Percentiles rank a stretch among this genome's conserved stretches.
These are phyloP conservation scores for Helenozyma rhizophorensis DNA, from an alignment of 805 yeast genomes.

Conservation along the genomic window DNA sequence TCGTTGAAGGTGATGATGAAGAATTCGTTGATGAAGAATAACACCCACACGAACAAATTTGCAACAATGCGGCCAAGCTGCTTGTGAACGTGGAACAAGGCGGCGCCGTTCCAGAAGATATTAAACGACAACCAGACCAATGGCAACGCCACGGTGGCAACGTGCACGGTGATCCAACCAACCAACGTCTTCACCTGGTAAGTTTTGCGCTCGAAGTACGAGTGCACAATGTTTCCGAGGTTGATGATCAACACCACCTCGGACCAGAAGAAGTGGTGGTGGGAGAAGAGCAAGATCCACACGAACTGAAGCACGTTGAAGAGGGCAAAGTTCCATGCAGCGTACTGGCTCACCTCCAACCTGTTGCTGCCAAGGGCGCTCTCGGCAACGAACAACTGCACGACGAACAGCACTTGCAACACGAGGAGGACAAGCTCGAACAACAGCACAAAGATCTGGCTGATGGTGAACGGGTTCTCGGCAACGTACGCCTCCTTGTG, in stretches of 20 bases:
- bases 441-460: constrained; percentile 41
- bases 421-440: constrained; percentile 57
- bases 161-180: constrained; percentile 57
- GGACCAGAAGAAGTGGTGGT: constrained; percentile 52
- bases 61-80: constrained; percentile 65
- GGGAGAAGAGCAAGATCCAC: constrained; percentile 63
- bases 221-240: constrained; percentile 52
- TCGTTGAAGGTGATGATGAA: constrained; percentile 60
- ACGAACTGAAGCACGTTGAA: constrained; percentile 57
- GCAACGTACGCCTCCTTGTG: constrained; percentile 47
- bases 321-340: constrained; percentile 59
- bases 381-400: constrained; percentile 37
- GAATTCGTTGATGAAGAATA: constrained; percentile 58
- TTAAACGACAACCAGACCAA: constrained; percentile 70
- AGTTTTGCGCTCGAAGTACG: constrained; percentile 59
- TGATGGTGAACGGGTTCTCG: constrained; percentile 72
- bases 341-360: constrained; percentile 28
- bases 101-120: constrained; percentile 84
- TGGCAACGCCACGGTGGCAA: constrained; percentile 66
- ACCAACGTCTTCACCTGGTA: constrained; percentile 47
- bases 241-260: constrained; percentile 56
- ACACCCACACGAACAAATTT: constrained; percentile 74
- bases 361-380: constrained; percentile 12
- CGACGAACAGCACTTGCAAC: constrained; percentile 49
- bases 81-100: constrained; percentile 56